Percentiles rank a stretch among this genome's conserved stretches.
phyloP scores from a whole-genome alignment of 2,329 filamentous ascomycete genomes.

The Diaporthe velutina region DNA sequence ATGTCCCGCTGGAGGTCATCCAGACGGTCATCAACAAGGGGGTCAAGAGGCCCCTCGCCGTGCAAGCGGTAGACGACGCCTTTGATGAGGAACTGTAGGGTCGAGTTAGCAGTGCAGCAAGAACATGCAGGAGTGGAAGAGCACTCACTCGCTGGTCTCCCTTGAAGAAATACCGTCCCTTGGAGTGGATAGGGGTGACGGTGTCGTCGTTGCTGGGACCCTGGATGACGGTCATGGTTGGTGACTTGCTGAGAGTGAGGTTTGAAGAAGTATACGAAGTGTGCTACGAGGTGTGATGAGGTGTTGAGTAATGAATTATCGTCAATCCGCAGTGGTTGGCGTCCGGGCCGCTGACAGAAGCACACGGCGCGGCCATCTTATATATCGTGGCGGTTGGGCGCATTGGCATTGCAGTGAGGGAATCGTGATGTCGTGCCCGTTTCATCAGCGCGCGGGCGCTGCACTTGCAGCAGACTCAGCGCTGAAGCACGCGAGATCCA shows the following conservation, averaged over 20 bases:
- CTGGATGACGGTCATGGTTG: slow-evolving; percentile 1
- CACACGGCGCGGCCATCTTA: slow-evolving; percentile 13
- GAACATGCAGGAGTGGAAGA: background rate
- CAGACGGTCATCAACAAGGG: slow-evolving; percentile 42
- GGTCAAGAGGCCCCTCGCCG: slow-evolving; percentile 28
- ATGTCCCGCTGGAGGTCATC: slow-evolving; percentile 42
- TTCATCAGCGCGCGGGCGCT: background rate
- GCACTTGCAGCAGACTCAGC: slow-evolving; percentile 7
- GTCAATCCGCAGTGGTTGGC: background rate
- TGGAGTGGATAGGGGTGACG: slow-evolving; percentile 11
- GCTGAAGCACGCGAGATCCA: slow-evolving; percentile 30
- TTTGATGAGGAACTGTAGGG: slow-evolving; percentile 37
- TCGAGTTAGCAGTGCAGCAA: background rate
- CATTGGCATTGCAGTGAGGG: background rate
- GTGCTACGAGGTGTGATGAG: background rate
- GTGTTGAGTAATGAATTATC: background rate
- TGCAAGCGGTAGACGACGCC: slow-evolving; percentile 40
- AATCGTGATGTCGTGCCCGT: slow-evolving; percentile 7
- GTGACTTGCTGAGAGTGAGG: background rate
- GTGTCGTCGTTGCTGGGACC: background rate
- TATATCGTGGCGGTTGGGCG: slow-evolving; percentile 11
- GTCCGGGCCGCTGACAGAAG: background rate
- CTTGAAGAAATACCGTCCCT: slow-evolving; percentile 49
- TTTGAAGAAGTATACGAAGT: background rate
- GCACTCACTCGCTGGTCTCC: slow-evolving; percentile 31